Percentiles rank a stretch among this genome's conserved stretches.
These are phyloP conservation scores for Paramecium primaurelia DNA, from an alignment of 73 alveolate species.

Conservation along the genomic window DNA sequence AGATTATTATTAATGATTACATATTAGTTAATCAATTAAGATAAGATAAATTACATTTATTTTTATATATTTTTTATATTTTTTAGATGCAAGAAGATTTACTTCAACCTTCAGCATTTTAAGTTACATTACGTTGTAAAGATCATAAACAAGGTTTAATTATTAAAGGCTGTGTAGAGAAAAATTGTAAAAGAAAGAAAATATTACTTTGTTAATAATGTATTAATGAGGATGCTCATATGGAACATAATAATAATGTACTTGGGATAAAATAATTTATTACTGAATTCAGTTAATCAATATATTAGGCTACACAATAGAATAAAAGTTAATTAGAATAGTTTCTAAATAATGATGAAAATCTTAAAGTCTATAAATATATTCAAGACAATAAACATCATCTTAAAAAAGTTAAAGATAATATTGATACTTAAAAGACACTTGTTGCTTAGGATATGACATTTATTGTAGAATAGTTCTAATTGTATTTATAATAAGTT, in stretches of 20 bases:
- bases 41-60: too few relatives aligned
- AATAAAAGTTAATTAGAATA: background rate
- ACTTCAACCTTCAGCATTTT: background rate
- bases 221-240: background rate
- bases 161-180: constrained; percentile 14
- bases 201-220: constrained; percentile 9
- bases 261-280: constrained; percentile 9
- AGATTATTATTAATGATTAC: too few relatives aligned
- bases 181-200: background rate
- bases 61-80: background rate
- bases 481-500: background rate
- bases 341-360: constrained; percentile 5
- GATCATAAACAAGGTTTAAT: background rate
- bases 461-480: background rate
- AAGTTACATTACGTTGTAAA: background rate
- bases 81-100: background rate
- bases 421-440: background rate
- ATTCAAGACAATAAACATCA: constrained; percentile 16
- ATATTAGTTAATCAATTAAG: background rate
- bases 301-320: background rate
- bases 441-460: background rate
- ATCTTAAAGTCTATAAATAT: background rate
- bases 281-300: background rate
- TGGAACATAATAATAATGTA: background rate
- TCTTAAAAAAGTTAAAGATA: constrained; percentile 21